Evolutionary conservation across 1,284 basidiomycete species (phyloP), one percentile per base, ranked within the genome.

Genomic region (Irpex sp.): DNA sequence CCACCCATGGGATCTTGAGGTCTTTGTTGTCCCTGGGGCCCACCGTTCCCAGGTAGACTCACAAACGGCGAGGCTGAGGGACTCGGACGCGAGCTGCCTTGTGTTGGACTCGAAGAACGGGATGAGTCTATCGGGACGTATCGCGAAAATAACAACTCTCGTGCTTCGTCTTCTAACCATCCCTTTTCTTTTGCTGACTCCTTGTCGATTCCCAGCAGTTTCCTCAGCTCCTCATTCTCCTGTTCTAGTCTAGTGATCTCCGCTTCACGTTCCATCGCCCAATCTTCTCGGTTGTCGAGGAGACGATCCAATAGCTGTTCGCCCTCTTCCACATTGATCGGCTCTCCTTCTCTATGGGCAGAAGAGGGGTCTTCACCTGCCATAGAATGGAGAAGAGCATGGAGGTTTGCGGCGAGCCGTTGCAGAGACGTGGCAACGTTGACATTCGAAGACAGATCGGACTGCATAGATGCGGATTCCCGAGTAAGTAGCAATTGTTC

Each of bases 191-290:
- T 72, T 59, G 89, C 78, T 43, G 77, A 81, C 17, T 75, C 79
- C 51, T 77, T 72, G 74, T 92, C 88, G 67, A 96, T 93, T 8
- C 84, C 87, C 43, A 97, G 77, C 74, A 89, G 75, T 69, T 82
- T 81, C 61, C 95, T 81, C 58, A 98, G 78, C 62, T 86, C 80
- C 51, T 85, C 83, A 71, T 98, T 98, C 77, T 97, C 95, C 61
- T 78, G 79, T 72, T 91, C 87, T 43, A 98, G 77, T 46, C 93
- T 83, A 39, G 82, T 71, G 63, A 96, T 91, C 78, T 97, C 94
- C 68, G 79, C 79, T 73, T 97, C 95, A 63, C 95, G 83, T 73
- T 94, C 92, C 63, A 89, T 67, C 0, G 91, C 87, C 92, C 94
- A 95, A 75, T 97, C 94, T 21, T 80, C 78, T 53, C 82, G 75